Evolutionary conservation across 495 filamentous ascomycete species (phyloP).

Genomic region (Poronia punctata): DNA sequence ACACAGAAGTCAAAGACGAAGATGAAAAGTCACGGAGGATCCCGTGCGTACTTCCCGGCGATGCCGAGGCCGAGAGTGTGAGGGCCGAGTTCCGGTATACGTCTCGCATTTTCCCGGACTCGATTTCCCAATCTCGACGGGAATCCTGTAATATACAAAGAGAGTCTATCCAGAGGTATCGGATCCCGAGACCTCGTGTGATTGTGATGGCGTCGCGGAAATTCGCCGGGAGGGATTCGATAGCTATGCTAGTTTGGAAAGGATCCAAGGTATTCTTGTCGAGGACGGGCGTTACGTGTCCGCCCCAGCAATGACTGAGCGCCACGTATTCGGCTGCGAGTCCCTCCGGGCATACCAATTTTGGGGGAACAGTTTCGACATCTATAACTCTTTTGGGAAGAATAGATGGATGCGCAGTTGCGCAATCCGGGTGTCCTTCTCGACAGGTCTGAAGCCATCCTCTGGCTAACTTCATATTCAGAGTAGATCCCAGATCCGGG

Average conservation of each 20-base stretch:
- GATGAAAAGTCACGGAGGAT: neutral
- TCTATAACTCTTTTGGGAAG: constrained; percentile 16
- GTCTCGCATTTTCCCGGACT: constrained; percentile 11
- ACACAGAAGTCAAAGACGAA: too few relatives aligned
- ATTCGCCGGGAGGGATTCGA: constrained; percentile 7
- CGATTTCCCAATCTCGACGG: constrained; percentile 7
- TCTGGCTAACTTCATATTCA: constrained; percentile 4
- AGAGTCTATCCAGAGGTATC: constrained; percentile 22
- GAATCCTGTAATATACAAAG: constrained; percentile 20
- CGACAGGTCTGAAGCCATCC: constrained; percentile 4
- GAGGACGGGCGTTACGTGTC: neutral
- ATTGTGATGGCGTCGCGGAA: constrained; percentile 16
- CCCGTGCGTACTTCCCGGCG: neutral
- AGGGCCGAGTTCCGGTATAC: constrained; percentile 9
- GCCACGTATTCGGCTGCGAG: constrained; percentile 2
- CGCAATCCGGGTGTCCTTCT: constrained; percentile 3
- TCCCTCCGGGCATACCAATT: constrained; percentile 1
- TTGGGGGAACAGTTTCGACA: constrained; percentile 7
- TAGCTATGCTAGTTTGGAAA: neutral
- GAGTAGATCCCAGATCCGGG: constrained; percentile 1
- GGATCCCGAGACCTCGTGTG: constrained; percentile 12
- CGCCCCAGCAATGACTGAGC: constrained; percentile 20
- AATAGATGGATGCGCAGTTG: neutral
- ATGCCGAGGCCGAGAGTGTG: constrained; percentile 10
- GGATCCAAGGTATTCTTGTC: constrained; percentile 2